Conservation (phyloP, 345 rosid genomes). For the Barbarea vulgaris region DNA sequence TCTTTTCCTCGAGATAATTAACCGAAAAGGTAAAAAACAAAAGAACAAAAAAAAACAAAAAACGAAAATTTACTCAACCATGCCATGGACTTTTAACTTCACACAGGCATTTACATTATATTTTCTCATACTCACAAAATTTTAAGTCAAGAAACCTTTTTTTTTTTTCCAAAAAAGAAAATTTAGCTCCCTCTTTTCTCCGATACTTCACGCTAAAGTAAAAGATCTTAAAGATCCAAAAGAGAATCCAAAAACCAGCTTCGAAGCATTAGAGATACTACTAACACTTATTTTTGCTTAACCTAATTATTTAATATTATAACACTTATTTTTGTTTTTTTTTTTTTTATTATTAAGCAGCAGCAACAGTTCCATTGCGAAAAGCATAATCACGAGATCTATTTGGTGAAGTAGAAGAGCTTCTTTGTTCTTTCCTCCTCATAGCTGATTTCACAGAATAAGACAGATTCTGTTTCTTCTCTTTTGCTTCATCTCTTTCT, state of each 20-base stretch:
- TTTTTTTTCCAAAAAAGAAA: not conserved
- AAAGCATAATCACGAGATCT: conserved; percentile 39
- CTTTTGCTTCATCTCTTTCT: conserved; percentile 70
- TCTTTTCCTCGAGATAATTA: not conserved
- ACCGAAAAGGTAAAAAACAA: not conserved
- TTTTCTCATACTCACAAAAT: conserved; percentile 27
- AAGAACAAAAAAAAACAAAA: no score
- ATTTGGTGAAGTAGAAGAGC: conserved; percentile 43
- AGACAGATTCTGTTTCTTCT: conserved; percentile 61
- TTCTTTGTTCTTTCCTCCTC: conserved; percentile 47
- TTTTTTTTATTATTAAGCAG: conserved; percentile 27
- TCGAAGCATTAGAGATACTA: not conserved
- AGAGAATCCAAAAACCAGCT: conserved; percentile 24
- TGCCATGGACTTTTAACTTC: conserved; percentile 35
- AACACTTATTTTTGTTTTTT: not conserved
- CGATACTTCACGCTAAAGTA: conserved; percentile 22
- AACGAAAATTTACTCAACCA: conserved; percentile 10
- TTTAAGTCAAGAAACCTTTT: conserved; percentile 5
- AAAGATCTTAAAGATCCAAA: conserved; percentile 20
- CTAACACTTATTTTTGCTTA: not conserved
- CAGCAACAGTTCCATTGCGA: conserved; percentile 40
- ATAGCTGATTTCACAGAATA: conserved; percentile 60
- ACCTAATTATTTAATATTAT: conserved; percentile 16
- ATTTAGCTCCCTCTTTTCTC: conserved; percentile 1
- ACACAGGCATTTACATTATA: conserved; percentile 34